A percentile compares a stretch with the other conserved stretches of the same genome.
These are phyloP conservation scores for Fusarium buharicum DNA, from an alignment of 2,329 filamentous ascomycete species.

Conservation along the genomic window DNA sequence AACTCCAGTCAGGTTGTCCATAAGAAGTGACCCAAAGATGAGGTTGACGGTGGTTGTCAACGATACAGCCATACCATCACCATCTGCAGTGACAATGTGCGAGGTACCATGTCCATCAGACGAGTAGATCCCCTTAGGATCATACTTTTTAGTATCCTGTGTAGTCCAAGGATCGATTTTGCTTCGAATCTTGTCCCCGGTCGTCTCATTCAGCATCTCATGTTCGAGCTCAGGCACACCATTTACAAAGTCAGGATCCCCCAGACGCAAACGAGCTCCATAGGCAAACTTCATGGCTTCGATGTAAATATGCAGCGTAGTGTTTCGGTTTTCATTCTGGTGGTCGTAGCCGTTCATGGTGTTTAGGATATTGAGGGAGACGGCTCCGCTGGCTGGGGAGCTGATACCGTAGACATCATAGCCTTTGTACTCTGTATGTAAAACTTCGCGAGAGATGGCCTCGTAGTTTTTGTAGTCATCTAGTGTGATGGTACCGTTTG, in stretches of 20 bases:
- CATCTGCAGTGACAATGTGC: conserved; percentile 78
- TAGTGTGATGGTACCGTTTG: conserved; percentile 87
- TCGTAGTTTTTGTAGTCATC: conserved; percentile 80
- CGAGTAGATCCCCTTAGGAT: conserved; percentile 73
- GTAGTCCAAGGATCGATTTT: conserved; percentile 79
- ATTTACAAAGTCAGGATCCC: conserved; percentile 80
- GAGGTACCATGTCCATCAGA: conserved; percentile 79
- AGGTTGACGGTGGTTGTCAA: conserved; percentile 90
- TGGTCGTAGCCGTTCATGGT: conserved; percentile 78
- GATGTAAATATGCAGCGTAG: conserved; percentile 83
- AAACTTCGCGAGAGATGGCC: conserved; percentile 70
- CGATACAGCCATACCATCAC: conserved; percentile 77
- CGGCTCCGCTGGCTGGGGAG: conserved; percentile 81
- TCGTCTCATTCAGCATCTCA: conserved; percentile 71
- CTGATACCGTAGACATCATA: conserved; percentile 75
- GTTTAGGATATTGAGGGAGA: conserved; percentile 81
- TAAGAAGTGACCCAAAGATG: conserved; percentile 81
- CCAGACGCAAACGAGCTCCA: conserved; percentile 79
- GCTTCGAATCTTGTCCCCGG: conserved; percentile 67
- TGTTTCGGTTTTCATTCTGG: conserved; percentile 66
- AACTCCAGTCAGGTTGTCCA: conserved; percentile 84
- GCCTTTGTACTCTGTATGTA: conserved; percentile 73
- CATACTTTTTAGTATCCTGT: conserved; percentile 77
- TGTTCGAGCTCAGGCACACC: conserved; percentile 72
- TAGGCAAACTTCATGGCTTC: conserved; percentile 94